Conservation (phyloP, 73 alveolate genomes). For the Paramecium tetraurelia region DNA sequence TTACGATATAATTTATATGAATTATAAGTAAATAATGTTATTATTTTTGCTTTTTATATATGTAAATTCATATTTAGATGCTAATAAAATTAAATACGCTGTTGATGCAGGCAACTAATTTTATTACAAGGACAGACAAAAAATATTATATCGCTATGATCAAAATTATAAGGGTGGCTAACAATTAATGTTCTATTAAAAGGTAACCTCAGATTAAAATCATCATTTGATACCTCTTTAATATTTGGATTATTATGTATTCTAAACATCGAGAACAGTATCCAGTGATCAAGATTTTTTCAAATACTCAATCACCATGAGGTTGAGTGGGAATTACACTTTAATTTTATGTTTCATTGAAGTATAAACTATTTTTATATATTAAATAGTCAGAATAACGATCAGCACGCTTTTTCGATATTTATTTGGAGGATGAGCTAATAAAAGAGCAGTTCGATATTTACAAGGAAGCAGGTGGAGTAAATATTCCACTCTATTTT, state of each 20-base stretch:
- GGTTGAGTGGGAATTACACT: neutral
- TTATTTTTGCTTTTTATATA: slow-evolving; percentile 12
- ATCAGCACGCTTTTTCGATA: slow-evolving; percentile 20
- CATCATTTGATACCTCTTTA: slow-evolving; percentile 31
- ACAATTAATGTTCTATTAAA: neutral
- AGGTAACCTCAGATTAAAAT: neutral
- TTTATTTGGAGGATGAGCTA: neutral
- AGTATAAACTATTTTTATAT: neutral
- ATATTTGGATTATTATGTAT: neutral
- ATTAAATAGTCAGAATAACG: neutral
- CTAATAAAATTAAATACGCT: slow-evolving; percentile 30
- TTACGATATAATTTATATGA: slow-evolving; percentile 2
- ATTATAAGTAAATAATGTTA: neutral
- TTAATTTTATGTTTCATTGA: slow-evolving; percentile 13
- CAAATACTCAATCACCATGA: neutral
- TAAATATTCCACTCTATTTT: neutral
- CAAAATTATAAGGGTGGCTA: slow-evolving; percentile 20
- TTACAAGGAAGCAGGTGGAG: slow-evolving; percentile 19
- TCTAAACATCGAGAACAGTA: neutral
- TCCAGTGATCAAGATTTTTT: neutral
- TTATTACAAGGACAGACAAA: slow-evolving; percentile 28
- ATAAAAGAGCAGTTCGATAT: slow-evolving; percentile 7
- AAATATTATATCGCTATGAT: slow-evolving; percentile 25
- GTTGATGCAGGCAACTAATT: slow-evolving; percentile 40
- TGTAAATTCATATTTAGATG: slow-evolving; percentile 29